Evolutionary conservation across 352 stramenopile genomes (phyloP).

Genomic region (Pythium pectinolyticum): DNA sequence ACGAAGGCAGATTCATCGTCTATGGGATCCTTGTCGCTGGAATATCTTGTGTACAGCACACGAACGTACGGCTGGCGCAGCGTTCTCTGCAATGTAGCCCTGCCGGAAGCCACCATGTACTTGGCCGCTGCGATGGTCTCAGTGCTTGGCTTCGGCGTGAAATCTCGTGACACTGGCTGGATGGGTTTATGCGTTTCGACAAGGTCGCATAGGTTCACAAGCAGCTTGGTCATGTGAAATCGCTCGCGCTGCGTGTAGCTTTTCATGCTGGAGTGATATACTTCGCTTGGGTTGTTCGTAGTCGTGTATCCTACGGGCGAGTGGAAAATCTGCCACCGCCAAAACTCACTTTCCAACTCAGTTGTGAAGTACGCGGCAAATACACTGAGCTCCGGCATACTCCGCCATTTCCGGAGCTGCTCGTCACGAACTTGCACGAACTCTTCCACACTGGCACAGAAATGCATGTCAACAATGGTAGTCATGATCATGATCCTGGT

Average conservation of each 20-base stretch:
- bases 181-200: not conserved
- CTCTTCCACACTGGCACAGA: not conserved
- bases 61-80: too few relatives aligned
- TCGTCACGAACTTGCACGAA: not conserved
- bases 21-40: not conserved
- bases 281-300: conserved; percentile 28
- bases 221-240: conserved; percentile 1
- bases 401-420: not conserved
- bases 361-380: conserved; percentile 8
- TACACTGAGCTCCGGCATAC: not conserved
- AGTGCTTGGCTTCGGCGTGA: not conserved
- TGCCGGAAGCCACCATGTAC: too few relatives aligned
- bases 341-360: conserved; percentile 14
- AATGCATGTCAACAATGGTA: conserved; percentile 7
- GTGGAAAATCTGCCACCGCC: conserved; percentile 25
- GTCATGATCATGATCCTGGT: not conserved
- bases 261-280: conserved; percentile 29
- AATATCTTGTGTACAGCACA: too few relatives aligned
- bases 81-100: too few relatives aligned
- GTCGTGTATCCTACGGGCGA: conserved; percentile 13
- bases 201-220: not conserved
- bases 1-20: not conserved
- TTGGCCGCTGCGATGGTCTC: not conserved
- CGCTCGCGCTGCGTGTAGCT: conserved; percentile 2
- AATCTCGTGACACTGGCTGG: not conserved